Evolutionary conservation across 352 stramenopile species (phyloP), one percentile per base, ranked within the genome.

Genomic region (Phytophthora citrophthora): DNA sequence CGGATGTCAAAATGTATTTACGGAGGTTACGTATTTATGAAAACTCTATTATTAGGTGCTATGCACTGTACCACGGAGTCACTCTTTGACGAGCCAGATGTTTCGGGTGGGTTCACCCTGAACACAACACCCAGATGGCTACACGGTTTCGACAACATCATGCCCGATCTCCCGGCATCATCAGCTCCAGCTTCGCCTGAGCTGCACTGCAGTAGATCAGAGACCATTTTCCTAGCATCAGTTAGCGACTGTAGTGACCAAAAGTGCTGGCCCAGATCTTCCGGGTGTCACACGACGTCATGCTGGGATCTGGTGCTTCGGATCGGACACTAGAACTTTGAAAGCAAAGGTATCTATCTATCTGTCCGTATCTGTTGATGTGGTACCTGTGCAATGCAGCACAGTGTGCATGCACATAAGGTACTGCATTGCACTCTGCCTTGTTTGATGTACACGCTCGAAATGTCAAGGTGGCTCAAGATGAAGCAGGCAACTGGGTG

Each of bases 51-150:
- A 32, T 11, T 32, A 32, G 27, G 1, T 32, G 27, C 27, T 32
- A 32, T 32, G 27, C 27, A 32, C 27, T 32, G 27, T 32, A 32
- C 27, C 5, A 32, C 27, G 1, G 27, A 32, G 27, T 32, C 27
- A 32, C 27, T 32, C 27, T 32, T n/a, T 61, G 43, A 53, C 23
- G 38, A 32, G 18, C 18, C 53, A 58, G 45, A 41, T 69, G 61
- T 50, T 64, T 39, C 11, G 6, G 20, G 61, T 69, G 54, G 54
- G 54, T 70, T 65, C 54, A 63, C 41, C 13, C 29, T 45, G 12
- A 43, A 54, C 29, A 31, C 20, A 16, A 11, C 2, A 1, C 27
- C 10, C 4, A 46, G 23, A 52, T 60, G 53, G 53, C 40, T 60
- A 52, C 40, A 60, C 49, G 34, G 31, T 4, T 31, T 7, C 26